Evolutionary conservation across 2,329 filamentous ascomycete genomes (phyloP).

Genomic region (Claviceps sp.): DNA sequence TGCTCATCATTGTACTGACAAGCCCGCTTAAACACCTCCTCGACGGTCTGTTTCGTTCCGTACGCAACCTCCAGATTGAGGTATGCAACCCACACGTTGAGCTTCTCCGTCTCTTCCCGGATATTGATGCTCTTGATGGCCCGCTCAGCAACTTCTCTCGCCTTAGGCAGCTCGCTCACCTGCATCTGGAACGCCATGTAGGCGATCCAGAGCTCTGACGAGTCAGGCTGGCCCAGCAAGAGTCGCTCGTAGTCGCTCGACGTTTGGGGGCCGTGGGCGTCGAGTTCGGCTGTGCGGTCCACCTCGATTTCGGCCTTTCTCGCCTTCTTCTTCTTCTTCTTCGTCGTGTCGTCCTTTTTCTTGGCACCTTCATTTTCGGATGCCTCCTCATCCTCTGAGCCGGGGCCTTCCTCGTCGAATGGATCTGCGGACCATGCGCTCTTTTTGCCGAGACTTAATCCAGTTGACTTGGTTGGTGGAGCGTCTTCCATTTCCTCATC

Average conservation of each 20-base stretch:
- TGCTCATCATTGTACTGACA: conserved; percentile 89
- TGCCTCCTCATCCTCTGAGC: conserved; percentile 26
- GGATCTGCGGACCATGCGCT: conserved; percentile 79
- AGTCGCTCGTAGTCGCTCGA: conserved; percentile 88
- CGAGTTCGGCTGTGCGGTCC: conserved; percentile 84
- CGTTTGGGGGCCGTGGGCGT: conserved; percentile 77
- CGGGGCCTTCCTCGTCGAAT: conserved; percentile 45
- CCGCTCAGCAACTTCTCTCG: conserved; percentile 78
- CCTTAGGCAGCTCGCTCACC: conserved; percentile 76
- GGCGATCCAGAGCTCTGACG: conserved; percentile 84
- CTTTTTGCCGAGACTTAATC: conserved; percentile 47
- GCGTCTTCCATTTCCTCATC: conserved; percentile 29
- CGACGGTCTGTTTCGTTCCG: conserved; percentile 67
- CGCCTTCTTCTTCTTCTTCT: conserved; percentile 50
- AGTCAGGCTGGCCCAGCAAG: conserved; percentile 81
- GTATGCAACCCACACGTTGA: conserved; percentile 89
- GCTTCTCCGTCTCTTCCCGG: conserved; percentile 79
- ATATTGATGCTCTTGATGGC: conserved; percentile 86
- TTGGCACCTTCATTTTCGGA: conserved; percentile 11
- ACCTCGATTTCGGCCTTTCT: conserved; percentile 67
- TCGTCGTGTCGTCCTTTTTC: conserved; percentile 17
- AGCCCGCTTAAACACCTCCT: conserved; percentile 80
- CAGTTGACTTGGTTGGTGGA: conserved; percentile 17
- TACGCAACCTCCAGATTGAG: conserved; percentile 91
- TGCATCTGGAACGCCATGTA: conserved; percentile 99